A percentile compares a stretch with the other conserved stretches of the same genome.
These are phyloP conservation scores for Penicillium corylophilum DNA, from an alignment of 2,329 filamentous ascomycete genomes.

Conservation along the genomic window DNA sequence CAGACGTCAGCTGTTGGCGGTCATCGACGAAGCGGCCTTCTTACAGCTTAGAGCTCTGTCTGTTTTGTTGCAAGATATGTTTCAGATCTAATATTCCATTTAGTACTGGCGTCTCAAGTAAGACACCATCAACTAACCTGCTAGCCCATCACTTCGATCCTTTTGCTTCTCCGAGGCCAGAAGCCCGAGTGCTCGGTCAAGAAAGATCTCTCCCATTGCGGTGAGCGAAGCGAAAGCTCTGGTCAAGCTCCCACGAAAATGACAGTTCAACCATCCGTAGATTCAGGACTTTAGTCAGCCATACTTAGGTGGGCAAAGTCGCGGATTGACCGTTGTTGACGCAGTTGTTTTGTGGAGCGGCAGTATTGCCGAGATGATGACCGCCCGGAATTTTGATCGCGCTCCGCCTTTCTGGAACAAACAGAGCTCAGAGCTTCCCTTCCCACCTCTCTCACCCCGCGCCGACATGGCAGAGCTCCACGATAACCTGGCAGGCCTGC, in stretches of 20 bases:
- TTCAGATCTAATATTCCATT: conserved; percentile 47
- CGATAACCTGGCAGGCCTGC: conserved; percentile 72
- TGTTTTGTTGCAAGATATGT: conserved; percentile 56
- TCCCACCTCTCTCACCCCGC: conserved; percentile 29
- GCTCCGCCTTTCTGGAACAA: conserved; percentile 35
- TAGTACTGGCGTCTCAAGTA: background rate
- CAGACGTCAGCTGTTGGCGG: background rate
- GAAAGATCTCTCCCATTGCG: conserved; percentile 44
- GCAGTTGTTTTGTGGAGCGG: conserved; percentile 10
- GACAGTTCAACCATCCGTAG: background rate
- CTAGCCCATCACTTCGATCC: conserved; percentile 53
- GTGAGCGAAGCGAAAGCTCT: background rate
- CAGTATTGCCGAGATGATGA: conserved; percentile 14
- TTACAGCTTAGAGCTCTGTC: conserved; percentile 41
- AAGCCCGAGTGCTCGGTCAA: conserved; percentile 43
- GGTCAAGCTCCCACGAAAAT: background rate
- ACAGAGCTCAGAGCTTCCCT: conserved; percentile 29
- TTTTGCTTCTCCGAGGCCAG: conserved; percentile 45
- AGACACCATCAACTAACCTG: conserved; percentile 34
- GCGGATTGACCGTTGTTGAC: conserved; percentile 1
- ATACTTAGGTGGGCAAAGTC: conserved; percentile 1
- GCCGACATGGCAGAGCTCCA: conserved; percentile 54
- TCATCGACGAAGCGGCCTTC: conserved; percentile 1
- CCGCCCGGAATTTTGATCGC: conserved; percentile 38
- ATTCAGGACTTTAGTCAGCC: conserved; percentile 5